These are phyloP conservation scores for Cyanodermella asteris DNA, from an alignment of 2,329 filamentous ascomycete species.

Conservation along the genomic window DNA sequence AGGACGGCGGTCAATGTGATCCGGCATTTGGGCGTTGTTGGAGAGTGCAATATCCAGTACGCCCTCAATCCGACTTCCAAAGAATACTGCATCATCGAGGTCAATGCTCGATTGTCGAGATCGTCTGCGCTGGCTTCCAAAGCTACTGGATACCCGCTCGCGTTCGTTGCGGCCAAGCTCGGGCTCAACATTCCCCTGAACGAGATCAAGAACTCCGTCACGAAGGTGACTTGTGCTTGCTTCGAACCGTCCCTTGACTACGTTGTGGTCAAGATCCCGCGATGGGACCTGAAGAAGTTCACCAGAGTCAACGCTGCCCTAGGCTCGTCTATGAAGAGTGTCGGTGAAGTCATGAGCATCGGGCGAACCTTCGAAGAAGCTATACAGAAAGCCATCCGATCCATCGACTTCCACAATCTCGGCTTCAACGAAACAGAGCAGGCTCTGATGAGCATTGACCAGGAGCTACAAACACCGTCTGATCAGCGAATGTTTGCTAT, in stretches of 20 bases:
- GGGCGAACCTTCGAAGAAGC: slow-evolving; percentile 93
- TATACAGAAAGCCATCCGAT: slow-evolving; percentile 91
- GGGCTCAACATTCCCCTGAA: slow-evolving; percentile 88
- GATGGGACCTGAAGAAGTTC: slow-evolving; percentile 99
- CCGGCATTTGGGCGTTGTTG: slow-evolving; percentile 85
- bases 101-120: slow-evolving; percentile 87
- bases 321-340: slow-evolving; percentile 98
- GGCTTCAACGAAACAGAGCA: slow-evolving; percentile 85
- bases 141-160: slow-evolving; percentile 85
- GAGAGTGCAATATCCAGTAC: slow-evolving; percentile 98
- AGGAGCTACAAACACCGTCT: slow-evolving; percentile 88
- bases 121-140: slow-evolving; percentile 93
- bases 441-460: slow-evolving; percentile 85
- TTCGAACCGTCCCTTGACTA: slow-evolving; percentile 98
- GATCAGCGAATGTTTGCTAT: slow-evolving; percentile 95
- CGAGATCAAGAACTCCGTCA: slow-evolving; percentile 90
- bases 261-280: slow-evolving; percentile 93
- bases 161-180: slow-evolving; percentile 91
- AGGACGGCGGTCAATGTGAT: slow-evolving; percentile 96
- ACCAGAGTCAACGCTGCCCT: slow-evolving; percentile 87
- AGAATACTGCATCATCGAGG: slow-evolving; percentile 98
- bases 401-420: slow-evolving; percentile 85
- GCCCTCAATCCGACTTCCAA: slow-evolving; percentile 84
- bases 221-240: slow-evolving; percentile 85
- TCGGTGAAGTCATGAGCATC: slow-evolving; percentile 97